phyloP scores from a whole-genome alignment of 164 flowering plant species.

The Warburgia ugandensis region DNA sequence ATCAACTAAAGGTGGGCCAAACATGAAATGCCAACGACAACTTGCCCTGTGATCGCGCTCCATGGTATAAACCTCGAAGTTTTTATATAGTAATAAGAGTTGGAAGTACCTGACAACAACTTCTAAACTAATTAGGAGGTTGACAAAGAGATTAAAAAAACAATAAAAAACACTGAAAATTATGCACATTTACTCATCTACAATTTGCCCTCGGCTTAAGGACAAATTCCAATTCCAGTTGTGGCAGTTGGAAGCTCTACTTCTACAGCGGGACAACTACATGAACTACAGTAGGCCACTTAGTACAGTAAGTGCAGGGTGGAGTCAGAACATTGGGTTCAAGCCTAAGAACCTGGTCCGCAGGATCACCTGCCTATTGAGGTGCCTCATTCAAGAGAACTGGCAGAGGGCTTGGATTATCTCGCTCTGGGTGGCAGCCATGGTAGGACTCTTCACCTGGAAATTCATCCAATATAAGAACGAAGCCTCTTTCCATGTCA shows the following conservation, averaged over 20 bases:
- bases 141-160: no score
- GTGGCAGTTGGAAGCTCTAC: constrained; percentile 89
- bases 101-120: no score
- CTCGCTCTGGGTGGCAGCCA: constrained; percentile 46
- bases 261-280: constrained; percentile 72
- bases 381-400: constrained; percentile 46
- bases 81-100: no score
- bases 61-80: no score
- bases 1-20: no score
- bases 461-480: constrained; percentile 67
- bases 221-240: constrained; percentile 40
- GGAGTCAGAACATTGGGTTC: constrained; percentile 40
- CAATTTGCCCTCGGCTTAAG: no score
- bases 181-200: no score
- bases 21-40: no score
- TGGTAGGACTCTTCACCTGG: constrained; percentile 68
- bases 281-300: constrained; percentile 81
- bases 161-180: no score
- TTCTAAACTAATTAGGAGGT: no score
- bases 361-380: constrained; percentile 19
- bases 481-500: constrained; percentile 56
- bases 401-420: constrained; percentile 87
- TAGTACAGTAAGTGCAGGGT: constrained; percentile 51
- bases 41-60: no score
- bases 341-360: constrained; percentile 29